These are phyloP conservation scores for Xylariomycetidae sp. DNA, from an alignment of 2,329 filamentous ascomycete genomes.

Conservation along the genomic window DNA sequence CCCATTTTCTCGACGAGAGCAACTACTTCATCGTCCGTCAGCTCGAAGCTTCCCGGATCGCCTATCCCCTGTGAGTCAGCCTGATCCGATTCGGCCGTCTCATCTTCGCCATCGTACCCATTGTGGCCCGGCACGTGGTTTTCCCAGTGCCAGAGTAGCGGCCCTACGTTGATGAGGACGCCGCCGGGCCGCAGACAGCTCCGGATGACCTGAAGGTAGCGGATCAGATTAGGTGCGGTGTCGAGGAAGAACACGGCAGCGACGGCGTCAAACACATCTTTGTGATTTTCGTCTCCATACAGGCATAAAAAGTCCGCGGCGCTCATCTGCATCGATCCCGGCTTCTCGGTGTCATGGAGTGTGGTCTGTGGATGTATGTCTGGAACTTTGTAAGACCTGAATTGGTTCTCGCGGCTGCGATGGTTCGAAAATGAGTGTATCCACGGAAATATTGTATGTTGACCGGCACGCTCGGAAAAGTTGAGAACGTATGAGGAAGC, in stretches of 20 bases:
- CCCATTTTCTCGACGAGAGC: constrained; percentile 69
- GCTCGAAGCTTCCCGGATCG: constrained; percentile 84
- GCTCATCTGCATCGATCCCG: constrained; percentile 82
- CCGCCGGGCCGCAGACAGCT: constrained; percentile 75
- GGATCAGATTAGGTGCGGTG: constrained; percentile 87
- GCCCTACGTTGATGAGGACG: constrained; percentile 84
- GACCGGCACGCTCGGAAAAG: constrained; percentile 50
- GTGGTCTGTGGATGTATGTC: constrained; percentile 68
- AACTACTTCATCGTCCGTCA: constrained; percentile 84
- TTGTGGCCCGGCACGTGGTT: constrained; percentile 60
- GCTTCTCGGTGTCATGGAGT: constrained; percentile 34
- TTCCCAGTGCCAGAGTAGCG: constrained; percentile 93
- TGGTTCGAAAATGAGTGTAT: constrained; percentile 87
- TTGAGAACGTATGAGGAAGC: constrained; percentile 77
- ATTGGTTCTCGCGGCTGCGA: constrained; percentile 64
- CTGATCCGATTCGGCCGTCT: constrained; percentile 45
- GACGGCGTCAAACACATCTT: constrained; percentile 70
- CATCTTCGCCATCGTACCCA: constrained; percentile 46
- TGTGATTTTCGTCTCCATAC: constrained; percentile 63
- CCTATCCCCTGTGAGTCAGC: constrained; percentile 64
- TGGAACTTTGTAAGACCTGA: constrained; percentile 69
- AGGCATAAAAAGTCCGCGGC: constrained; percentile 89
- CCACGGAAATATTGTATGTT: constrained; percentile 80
- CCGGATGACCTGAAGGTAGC: constrained; percentile 79
- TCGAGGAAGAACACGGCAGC: constrained; percentile 95